Evolutionary conservation across 345 rosid species (phyloP).

Genomic region (Citrus sp.): DNA sequence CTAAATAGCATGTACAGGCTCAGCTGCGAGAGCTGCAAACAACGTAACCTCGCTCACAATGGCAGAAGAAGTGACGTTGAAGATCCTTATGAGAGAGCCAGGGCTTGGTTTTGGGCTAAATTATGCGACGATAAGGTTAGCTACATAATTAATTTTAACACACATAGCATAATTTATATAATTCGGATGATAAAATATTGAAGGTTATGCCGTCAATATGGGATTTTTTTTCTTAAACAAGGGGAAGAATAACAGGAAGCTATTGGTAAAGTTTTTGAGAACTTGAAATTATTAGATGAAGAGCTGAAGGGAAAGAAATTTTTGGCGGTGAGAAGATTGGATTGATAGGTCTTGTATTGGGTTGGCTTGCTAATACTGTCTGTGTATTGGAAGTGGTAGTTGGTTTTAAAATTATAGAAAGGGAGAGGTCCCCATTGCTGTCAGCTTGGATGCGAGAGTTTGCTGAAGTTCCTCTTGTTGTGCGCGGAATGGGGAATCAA

Average conservation of each 20-base stretch:
- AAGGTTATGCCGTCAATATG: slow-evolving; percentile 21
- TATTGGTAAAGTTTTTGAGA: not conserved
- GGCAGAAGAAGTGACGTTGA: slow-evolving; percentile 26
- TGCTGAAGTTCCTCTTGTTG: slow-evolving; percentile 14
- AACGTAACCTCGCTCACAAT: too few species aligned
- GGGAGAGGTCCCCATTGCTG: slow-evolving; percentile 21
- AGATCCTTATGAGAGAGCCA: slow-evolving; percentile 22
- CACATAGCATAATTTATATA: too few species aligned
- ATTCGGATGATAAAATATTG: not conserved
- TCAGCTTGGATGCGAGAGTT: slow-evolving; percentile 29
- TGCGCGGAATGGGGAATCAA: too few species aligned
- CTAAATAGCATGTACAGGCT: too few species aligned
- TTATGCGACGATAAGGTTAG: slow-evolving; percentile 29
- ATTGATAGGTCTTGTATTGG: slow-evolving; percentile 28
- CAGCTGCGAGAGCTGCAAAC: too few species aligned
- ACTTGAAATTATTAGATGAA: slow-evolving; percentile 30
- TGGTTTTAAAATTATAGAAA: slow-evolving; percentile 19
- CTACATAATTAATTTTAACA: not conserved
- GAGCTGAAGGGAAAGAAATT: slow-evolving; percentile 36
- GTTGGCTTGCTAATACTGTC: slow-evolving; percentile 30
- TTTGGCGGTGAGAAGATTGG: slow-evolving; percentile 40
- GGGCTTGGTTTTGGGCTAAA: slow-evolving; percentile 31
- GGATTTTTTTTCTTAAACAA: slow-evolving; percentile 6
- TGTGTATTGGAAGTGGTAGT: slow-evolving; percentile 19
- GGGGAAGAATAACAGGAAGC: slow-evolving; percentile 33